phyloP scores from a whole-genome alignment of 208 protist species.

The Acanthamoeba sp. region DNA sequence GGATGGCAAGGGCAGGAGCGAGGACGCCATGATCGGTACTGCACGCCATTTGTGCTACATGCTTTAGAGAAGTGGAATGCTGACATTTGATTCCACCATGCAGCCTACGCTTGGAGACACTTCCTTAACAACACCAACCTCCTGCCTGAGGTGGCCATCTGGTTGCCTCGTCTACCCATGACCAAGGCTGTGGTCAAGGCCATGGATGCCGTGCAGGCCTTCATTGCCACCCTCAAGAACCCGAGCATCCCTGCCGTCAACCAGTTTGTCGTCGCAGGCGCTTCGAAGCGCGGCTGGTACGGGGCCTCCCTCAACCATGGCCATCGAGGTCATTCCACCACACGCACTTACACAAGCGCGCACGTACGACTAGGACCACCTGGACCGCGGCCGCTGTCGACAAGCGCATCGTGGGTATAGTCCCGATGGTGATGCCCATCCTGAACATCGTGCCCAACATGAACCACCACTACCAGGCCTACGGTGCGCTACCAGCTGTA shows the following conservation, averaged over 20 bases:
- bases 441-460: slow-evolving; percentile 70
- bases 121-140: slow-evolving; percentile 83
- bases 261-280: slow-evolving; percentile 86
- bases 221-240: slow-evolving; percentile 68
- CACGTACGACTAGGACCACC: slow-evolving; percentile 77
- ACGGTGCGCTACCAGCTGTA: slow-evolving; percentile 20
- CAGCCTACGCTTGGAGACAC: slow-evolving; percentile 80
- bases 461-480: slow-evolving; percentile 72
- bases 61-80: too few species aligned
- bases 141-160: slow-evolving; percentile 72
- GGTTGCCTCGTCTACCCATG: slow-evolving; percentile 87
- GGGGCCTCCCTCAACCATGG: neutral
- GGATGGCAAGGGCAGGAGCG: slow-evolving; percentile 76
- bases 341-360: neutral
- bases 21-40: slow-evolving; percentile 81
- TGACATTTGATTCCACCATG: neutral
- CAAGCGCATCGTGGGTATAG: slow-evolving; percentile 81
- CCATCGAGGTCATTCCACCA: neutral
- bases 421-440: slow-evolving; percentile 81
- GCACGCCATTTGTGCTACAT: neutral
- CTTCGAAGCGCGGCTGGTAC: slow-evolving; percentile 88
- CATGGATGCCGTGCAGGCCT: slow-evolving; percentile 87
- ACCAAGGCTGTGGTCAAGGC: slow-evolving; percentile 85
- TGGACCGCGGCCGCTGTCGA: slow-evolving; percentile 83
- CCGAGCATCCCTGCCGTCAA: slow-evolving; percentile 24